Evolutionary conservation across 2,329 filamentous ascomycete genomes (phyloP), one percentile per base, ranked within the genome.

Genomic region (Pyrenochaeta sp.): DNA sequence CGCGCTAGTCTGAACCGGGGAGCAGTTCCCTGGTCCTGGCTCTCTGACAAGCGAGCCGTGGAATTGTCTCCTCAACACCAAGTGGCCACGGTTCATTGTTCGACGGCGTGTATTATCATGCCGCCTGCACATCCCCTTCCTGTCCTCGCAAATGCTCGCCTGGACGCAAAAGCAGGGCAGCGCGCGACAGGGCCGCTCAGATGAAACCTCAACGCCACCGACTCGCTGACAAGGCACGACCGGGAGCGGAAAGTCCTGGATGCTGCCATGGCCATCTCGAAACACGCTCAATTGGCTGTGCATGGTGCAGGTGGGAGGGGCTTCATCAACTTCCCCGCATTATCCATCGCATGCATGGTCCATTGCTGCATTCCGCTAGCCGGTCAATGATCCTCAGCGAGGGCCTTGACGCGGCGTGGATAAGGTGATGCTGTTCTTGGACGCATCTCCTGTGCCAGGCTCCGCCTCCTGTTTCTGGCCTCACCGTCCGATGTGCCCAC

Each of bases 241-340:
- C 31, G 19, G 31, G 38, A 24, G 42, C 34, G 13, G 38, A 41
- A 32, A 19, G 37, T 37, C 27, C 38, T 27, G 31, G 30, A 43
- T 9, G 19, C n/a, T 23, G 35, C 22, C 35, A 31, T 23, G 37
- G 21, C 27, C 23, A 28, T 39, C 30, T 38, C 37, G 15, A 52
- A 26, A 35, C 26, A 35, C 35, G 4, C 30, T 29, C 48, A 21
- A 58, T 60, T 58, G 58, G 54, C 48, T 45, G 24, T 48, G 37
- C 15, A 37, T 20, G 31, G 28, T 43, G 43, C 41, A 39, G 41
- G 35, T 48, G 47, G 39, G 44, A 53, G 53, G 38, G 31, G 37
- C 51, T 55, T 52, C 44, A 43, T 45, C 41, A 44, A 34, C 53
- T 57, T 68, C 65, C 65, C 64, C 65, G 63, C 65, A 69, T 60